These are phyloP conservation scores for Myxozyma lipomycoides DNA, from an alignment of 805 yeast genomes.

Conservation along the genomic window DNA sequence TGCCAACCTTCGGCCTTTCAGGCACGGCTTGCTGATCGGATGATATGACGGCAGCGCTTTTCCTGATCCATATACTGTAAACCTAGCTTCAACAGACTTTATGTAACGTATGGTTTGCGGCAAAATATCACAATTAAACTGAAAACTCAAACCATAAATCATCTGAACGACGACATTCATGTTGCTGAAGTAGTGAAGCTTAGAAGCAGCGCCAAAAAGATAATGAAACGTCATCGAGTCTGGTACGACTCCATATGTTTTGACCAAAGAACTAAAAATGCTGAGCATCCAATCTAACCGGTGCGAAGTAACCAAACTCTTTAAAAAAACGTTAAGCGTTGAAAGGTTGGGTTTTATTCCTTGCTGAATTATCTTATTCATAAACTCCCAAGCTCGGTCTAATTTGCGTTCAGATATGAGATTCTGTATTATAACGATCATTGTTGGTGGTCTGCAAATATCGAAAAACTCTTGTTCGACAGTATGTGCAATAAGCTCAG, in stretches of 20 bases:
- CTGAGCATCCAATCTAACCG: conserved; percentile 20
- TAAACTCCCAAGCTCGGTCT: conserved; percentile 11
- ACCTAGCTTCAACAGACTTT: conserved; percentile 7
- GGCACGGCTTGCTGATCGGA: neutral
- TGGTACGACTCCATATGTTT: conserved; percentile 2
- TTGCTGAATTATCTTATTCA: neutral
- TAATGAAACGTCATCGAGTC: conserved; percentile 11
- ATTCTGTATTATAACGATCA: conserved; percentile 5
- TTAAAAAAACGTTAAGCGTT: conserved; percentile 15
- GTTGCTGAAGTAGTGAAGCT: conserved; percentile 7
- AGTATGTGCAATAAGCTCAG: neutral
- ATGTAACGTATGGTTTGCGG: conserved; percentile 2
- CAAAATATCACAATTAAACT: neutral
- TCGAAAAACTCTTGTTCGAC: conserved; percentile 2
- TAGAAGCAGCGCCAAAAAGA: conserved; percentile 7
- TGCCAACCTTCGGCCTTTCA: neutral
- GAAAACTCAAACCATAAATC: conserved; percentile 3
- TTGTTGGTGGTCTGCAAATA: neutral
- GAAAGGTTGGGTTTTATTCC: conserved; percentile 3
- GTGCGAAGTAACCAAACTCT: neutral
- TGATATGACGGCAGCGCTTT: neutral
- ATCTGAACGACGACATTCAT: conserved; percentile 18
- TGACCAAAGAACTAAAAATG: conserved; percentile 1
- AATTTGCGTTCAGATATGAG: neutral
- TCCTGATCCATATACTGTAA: conserved; percentile 1